Base-by-base conservation (phyloP, 208 protist genomes). In the Acanthamoeba triangularis region DNA sequence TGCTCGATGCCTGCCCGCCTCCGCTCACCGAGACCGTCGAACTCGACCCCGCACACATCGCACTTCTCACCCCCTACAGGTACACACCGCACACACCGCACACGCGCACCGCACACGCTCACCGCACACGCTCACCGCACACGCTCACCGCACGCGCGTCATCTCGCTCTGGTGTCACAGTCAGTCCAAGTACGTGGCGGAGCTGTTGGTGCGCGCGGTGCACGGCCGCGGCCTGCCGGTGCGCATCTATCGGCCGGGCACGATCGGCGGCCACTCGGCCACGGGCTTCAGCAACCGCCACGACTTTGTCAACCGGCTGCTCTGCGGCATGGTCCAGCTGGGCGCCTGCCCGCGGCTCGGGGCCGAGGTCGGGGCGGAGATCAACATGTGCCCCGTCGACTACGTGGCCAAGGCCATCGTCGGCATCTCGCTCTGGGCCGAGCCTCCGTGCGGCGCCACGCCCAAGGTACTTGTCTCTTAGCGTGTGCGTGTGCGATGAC, bases 261-360 rank as follows among this genome's bases (percentile, higher is more conserved):
- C 85, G 41, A 92, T 92, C 18, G 25, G 33, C 35, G 85, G 85
- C 35, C 85, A 92, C 85, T 47, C 85, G 52, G 20, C 16, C 5
- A 65, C 52, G 16, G 85, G 85, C 20, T 74, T 74, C 85, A 74
- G 56, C 85, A 92, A 92, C 35, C 52, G 35, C 59, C 4, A 92
- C 35, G 85, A 92, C 61, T 92, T 92, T 49, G 35, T 92, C 85
- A 54, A 74, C 18, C 52, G 85, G 11, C 20, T 92, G 6, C 52
- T 92, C 23, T 92, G 85, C 85, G 85, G 85, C 56, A 54, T 92
- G 85, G 85, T 52, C 10, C 85, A 92, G 35, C 52, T 92, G 56
- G 33, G 61, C 7, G 52, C 59, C 61, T 92, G 52, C 25, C 85
- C 85, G 30, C 61, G 18, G 49, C 49, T 13, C 61, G 84, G 37